Percentiles rank a stretch among this genome's conserved stretches.
Evolutionary conservation across 2,329 filamentous ascomycete genomes (phyloP).

Genomic region (Xylaria sp.): DNA sequence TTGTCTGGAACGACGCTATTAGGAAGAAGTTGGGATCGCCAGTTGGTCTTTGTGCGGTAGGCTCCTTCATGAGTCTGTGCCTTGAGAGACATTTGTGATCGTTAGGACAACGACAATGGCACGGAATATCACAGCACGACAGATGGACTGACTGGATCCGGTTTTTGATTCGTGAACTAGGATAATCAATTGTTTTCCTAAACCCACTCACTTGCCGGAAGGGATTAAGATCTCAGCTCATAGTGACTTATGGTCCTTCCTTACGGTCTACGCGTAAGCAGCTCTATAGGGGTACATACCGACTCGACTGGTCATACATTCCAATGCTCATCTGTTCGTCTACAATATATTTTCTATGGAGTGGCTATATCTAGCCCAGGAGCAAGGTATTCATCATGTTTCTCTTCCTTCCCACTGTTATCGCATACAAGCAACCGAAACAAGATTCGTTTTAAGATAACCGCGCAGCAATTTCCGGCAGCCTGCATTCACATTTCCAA

Average conservation of each 20-base stretch:
- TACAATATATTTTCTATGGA: neutral
- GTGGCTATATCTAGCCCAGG: neutral
- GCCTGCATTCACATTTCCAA: neutral
- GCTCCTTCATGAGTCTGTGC: neutral
- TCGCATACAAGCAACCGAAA: neutral
- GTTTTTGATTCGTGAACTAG: neutral
- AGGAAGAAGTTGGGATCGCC: slow-evolving; percentile 3
- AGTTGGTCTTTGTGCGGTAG: slow-evolving; percentile 12
- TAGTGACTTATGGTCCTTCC: too few species aligned
- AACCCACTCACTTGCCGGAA: neutral
- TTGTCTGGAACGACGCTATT: slow-evolving; percentile 12
- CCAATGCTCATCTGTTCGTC: neutral
- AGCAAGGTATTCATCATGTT: too few species aligned
- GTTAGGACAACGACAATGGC: neutral
- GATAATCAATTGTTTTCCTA: neutral
- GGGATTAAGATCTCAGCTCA: too few species aligned
- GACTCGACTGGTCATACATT: neutral
- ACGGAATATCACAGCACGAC: neutral
- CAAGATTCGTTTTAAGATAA: neutral
- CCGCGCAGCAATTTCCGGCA: neutral
- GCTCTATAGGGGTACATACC: neutral
- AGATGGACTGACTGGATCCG: neutral
- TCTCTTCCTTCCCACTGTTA: too few species aligned
- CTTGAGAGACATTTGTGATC: neutral
- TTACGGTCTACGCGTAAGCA: neutral